Evolutionary conservation across 2,329 filamentous ascomycete genomes (phyloP).

Genomic region (Penicillium sp.): DNA sequence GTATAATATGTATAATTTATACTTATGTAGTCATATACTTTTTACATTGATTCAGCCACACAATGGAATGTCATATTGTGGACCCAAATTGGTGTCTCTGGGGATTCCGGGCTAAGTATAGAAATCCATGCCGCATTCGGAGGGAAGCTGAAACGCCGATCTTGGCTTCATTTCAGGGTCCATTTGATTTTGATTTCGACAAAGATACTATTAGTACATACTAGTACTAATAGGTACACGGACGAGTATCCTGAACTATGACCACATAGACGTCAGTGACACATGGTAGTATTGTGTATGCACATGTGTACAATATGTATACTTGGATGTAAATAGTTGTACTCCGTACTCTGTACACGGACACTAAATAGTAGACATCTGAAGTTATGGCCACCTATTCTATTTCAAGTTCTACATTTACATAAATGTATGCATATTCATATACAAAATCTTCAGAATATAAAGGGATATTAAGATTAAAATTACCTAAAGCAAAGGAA

Average conservation of each 20-base stretch:
- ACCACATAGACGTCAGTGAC: background rate
- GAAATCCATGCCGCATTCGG: constrained; percentile 6
- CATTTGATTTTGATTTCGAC: background rate
- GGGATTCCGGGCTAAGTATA: constrained; percentile 5
- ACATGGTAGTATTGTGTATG: background rate
- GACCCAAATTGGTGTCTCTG: background rate
- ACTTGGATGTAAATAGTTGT: background rate
- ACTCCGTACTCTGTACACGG: no score
- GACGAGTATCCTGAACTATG: background rate
- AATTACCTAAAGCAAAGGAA: background rate
- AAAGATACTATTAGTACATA: background rate
- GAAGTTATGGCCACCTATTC: background rate
- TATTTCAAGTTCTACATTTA: background rate
- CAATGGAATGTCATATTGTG: background rate
- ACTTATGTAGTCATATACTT: background rate
- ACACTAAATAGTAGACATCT: no score
- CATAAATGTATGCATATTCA: background rate
- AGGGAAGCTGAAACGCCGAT: constrained; percentile 1
- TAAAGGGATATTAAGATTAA: background rate
- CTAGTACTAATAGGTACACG: background rate
- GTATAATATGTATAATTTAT: background rate
- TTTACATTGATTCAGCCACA: background rate
- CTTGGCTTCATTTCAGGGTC: constrained; percentile 5
- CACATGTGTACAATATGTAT: no score
- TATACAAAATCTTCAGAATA: background rate